Percentiles rank a stretch among this genome's conserved stretches.
phyloP scores from a whole-genome alignment of 2,329 filamentous ascomycete genomes.

The Chaetomium strumarium region DNA sequence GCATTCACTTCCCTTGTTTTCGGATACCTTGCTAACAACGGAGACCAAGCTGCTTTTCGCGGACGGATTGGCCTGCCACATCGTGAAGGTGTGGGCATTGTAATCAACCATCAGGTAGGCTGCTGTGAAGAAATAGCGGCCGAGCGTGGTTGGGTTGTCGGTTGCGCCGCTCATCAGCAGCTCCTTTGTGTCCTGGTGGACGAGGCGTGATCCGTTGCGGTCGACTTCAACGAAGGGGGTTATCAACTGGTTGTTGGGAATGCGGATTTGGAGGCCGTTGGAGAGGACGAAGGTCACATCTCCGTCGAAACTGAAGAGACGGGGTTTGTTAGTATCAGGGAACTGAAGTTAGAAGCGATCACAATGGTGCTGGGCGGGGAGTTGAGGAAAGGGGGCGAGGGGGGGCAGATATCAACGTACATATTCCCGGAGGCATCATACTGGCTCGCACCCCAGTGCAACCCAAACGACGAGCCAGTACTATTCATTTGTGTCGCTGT shows the following conservation, averaged over 20 bases:
- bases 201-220: slow-evolving; percentile 24
- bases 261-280: slow-evolving; percentile 26
- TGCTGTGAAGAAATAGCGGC: slow-evolving; percentile 31
- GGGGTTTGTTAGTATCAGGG: background rate
- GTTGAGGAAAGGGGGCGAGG: background rate
- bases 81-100: slow-evolving; percentile 30
- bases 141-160: slow-evolving; percentile 24
- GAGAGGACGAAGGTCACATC: slow-evolving; percentile 29
- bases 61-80: slow-evolving; percentile 32
- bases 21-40: background rate
- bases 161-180: background rate
- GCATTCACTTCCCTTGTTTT: background rate
- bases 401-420: background rate
- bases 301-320: slow-evolving; percentile 22
- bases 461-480: slow-evolving; percentile 10
- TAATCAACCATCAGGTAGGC: slow-evolving; percentile 35
- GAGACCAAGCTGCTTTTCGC: slow-evolving; percentile 4
- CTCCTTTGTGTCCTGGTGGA: background rate
- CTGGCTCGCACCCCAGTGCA: slow-evolving; percentile 17
- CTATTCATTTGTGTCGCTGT: slow-evolving; percentile 12
- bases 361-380: background rate
- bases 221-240: slow-evolving; percentile 27
- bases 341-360: background rate
- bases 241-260: slow-evolving; percentile 29
- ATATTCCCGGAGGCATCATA: background rate